Percentiles rank a stretch among this genome's conserved stretches.
Evolutionary conservation across 257 asterid species (phyloP).

Genomic region (Solanum dulcamara): DNA sequence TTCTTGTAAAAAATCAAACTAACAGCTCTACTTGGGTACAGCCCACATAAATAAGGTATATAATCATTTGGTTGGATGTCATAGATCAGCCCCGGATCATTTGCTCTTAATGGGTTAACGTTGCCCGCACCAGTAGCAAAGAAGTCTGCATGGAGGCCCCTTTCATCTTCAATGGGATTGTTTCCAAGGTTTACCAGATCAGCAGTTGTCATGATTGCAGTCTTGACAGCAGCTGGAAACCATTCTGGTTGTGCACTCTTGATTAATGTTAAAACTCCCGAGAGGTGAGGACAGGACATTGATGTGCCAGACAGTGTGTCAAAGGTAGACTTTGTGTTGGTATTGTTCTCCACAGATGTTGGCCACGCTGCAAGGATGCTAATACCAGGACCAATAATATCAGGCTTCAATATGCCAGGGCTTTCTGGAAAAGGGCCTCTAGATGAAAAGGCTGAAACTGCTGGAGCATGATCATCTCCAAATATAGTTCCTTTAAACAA

Average conservation of each 20-base stretch:
- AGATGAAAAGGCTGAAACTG: slow-evolving; percentile 15
- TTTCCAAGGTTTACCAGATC: neutral
- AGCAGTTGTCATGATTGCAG: slow-evolving; percentile 27
- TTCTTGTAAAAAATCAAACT: neutral
- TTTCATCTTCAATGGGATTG: slow-evolving; percentile 1
- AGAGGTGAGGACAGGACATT: slow-evolving; percentile 31
- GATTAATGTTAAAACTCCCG: slow-evolving; percentile 18
- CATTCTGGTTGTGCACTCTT: slow-evolving; percentile 22
- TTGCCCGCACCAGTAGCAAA: slow-evolving; percentile 28
- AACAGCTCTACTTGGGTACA: slow-evolving; percentile 3
- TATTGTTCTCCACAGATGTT: neutral
- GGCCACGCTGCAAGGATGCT: slow-evolving; percentile 26
- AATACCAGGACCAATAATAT: slow-evolving; percentile 21
- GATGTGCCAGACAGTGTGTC: slow-evolving; percentile 23
- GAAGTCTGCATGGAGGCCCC: neutral
- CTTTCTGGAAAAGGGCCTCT: slow-evolving; percentile 18
- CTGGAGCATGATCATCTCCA: slow-evolving; percentile 12
- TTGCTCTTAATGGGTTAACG: slow-evolving; percentile 18
- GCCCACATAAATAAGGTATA: slow-evolving; percentile 18
- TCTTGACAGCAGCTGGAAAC: slow-evolving; percentile 26
- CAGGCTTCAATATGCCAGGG: slow-evolving; percentile 26
- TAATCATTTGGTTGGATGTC: slow-evolving; percentile 14
- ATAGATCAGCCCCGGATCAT: slow-evolving; percentile 25
- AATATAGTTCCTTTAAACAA: slow-evolving; percentile 17
- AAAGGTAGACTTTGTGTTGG: neutral